Evolutionary conservation across 1,284 basidiomycete genomes (phyloP).

Genomic region (Puccinia polysora): DNA sequence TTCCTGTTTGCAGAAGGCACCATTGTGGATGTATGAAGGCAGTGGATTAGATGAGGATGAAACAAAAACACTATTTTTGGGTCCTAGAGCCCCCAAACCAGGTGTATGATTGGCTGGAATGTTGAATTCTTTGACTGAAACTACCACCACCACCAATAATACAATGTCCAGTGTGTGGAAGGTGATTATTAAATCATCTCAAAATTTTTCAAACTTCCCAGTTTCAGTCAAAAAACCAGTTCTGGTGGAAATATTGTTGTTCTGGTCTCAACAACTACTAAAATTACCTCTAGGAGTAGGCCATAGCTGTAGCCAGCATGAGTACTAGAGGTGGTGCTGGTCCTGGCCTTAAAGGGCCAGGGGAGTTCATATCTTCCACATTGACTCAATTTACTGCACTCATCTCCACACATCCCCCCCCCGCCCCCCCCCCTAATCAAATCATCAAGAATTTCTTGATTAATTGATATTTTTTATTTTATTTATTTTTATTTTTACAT

Average conservation of each 20-base stretch:
- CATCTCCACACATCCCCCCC: too few species aligned
- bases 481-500: too few species aligned
- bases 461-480: too few species aligned
- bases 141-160: slow-evolving; percentile 13
- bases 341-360: background rate
- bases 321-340: too few species aligned
- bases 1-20: too few species aligned
- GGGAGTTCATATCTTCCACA: background rate
- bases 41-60: too few species aligned
- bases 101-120: background rate
- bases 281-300: background rate
- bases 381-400: background rate
- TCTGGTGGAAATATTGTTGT: slow-evolving; percentile 10
- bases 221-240: background rate
- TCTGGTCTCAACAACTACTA: background rate
- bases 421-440: too few species aligned
- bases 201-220: slow-evolving; percentile 10
- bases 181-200: slow-evolving; percentile 18
- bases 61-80: too few species aligned
- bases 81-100: background rate
- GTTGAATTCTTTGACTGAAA: background rate
- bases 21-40: too few species aligned
- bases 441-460: too few species aligned
- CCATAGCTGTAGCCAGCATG: too few species aligned
- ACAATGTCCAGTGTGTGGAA: slow-evolving; percentile 1